Percentiles rank a stretch among this genome's conserved stretches.
phyloP scores from a whole-genome alignment of 139 green algal genomes.

The Asterochloris erici region DNA sequence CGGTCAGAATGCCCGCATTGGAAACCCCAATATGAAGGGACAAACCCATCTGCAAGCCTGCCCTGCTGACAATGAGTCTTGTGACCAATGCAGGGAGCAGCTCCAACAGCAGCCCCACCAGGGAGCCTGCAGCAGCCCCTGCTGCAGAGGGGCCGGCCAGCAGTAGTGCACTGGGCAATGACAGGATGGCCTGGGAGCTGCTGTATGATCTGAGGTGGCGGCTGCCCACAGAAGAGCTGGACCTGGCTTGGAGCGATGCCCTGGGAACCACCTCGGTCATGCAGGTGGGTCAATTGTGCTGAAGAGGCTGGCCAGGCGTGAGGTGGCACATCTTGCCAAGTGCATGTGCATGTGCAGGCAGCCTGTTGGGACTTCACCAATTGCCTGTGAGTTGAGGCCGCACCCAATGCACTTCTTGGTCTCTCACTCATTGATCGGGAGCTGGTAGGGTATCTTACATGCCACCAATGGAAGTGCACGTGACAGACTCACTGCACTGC shows the following conservation, averaged over 20 bases:
- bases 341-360: no score
- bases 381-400: no score
- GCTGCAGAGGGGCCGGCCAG: neutral
- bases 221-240: constrained; percentile 50
- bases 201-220: constrained; percentile 59
- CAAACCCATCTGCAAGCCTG: no score
- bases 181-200: constrained; percentile 66
- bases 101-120: neutral
- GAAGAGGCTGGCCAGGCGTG: no score
- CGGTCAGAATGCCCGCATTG: no score
- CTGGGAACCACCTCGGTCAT: constrained; percentile 23
- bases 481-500: neutral
- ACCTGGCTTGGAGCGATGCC: constrained; percentile 50
- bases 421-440: no score
- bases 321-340: no score
- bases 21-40: no score
- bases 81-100: neutral
- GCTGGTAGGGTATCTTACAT: no score
- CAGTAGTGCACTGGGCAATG: constrained; percentile 28
- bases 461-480: no score
- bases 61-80: neutral
- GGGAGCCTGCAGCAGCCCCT: neutral
- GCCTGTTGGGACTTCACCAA: no score
- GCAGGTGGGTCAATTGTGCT: neutral
- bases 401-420: no score